Evolutionary conservation across 2,329 filamentous ascomycete genomes (phyloP).

Genomic region (Metarhizium brunneum): DNA sequence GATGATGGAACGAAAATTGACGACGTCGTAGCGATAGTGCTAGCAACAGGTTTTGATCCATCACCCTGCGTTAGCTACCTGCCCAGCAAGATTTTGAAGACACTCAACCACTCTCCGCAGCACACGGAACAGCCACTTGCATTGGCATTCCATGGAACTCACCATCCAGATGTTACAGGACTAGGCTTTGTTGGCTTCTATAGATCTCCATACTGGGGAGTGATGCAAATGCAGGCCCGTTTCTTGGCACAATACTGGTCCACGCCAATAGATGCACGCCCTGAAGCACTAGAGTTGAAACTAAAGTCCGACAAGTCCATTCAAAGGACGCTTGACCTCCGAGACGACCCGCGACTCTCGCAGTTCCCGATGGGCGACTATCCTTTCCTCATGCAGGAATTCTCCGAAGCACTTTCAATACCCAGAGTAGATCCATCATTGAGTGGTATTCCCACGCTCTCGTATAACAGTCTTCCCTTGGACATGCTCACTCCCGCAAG

Average conservation of each 20-base stretch:
- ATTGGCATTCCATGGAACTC: slow-evolving; percentile 57
- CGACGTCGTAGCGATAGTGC: slow-evolving; percentile 56
- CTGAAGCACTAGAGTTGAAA: slow-evolving; percentile 25
- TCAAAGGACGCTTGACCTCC: slow-evolving; percentile 38
- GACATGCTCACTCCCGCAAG: slow-evolving; percentile 48
- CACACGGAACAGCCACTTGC: slow-evolving; percentile 52
- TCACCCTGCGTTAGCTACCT: slow-evolving; percentile 57
- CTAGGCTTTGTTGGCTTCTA: slow-evolving; percentile 80
- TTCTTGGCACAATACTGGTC: slow-evolving; percentile 56
- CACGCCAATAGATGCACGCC: slow-evolving; percentile 13
- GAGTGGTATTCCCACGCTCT: slow-evolving; percentile 19
- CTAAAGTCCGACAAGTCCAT: slow-evolving; percentile 35
- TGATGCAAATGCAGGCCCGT: slow-evolving; percentile 79
- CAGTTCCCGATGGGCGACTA: slow-evolving; percentile 86
- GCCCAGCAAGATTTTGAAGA: slow-evolving; percentile 41
- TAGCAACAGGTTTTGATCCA: slow-evolving; percentile 68
- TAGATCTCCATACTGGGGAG: slow-evolving; percentile 74
- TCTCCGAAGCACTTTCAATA: slow-evolving; percentile 50
- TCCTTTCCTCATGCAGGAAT: slow-evolving; percentile 63
- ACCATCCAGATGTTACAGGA: slow-evolving; percentile 49
- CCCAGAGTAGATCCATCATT: slow-evolving; percentile 24
- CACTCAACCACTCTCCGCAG: slow-evolving; percentile 46
- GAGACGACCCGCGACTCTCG: slow-evolving; percentile 40
- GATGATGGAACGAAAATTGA: slow-evolving; percentile 28
- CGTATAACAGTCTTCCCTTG: slow-evolving; percentile 33